Conservation (phyloP, 345 rosid species). For the Trapa incisa region DNA sequence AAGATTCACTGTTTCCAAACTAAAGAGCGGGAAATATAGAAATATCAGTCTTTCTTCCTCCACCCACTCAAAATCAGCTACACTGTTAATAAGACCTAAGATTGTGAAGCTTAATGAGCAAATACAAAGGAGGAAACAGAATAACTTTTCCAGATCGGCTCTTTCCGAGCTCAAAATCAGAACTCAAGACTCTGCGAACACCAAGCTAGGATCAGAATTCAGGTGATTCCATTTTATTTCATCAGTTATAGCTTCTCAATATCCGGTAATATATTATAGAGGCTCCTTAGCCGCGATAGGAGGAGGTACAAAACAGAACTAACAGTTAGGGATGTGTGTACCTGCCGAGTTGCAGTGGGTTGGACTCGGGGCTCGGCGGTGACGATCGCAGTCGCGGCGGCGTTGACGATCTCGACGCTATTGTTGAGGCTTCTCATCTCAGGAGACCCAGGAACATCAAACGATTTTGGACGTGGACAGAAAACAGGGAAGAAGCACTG, state of each 20-base stretch:
- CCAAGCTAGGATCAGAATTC: not conserved
- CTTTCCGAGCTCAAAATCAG: conserved; percentile 2
- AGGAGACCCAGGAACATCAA: conserved; percentile 9
- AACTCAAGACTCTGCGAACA: not conserved
- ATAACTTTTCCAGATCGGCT: conserved; percentile 4
- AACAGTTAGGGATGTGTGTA: not conserved
- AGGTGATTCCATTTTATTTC: not conserved
- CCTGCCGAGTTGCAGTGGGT: conserved; percentile 54
- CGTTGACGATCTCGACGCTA: conserved; percentile 79
- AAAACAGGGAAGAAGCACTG: not conserved
- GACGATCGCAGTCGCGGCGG: conserved; percentile 92
- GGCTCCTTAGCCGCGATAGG: not conserved
- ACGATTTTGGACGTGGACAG: not conserved
- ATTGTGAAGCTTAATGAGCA: not conserved
- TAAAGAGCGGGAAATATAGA: not conserved
- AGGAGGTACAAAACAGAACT: not conserved
- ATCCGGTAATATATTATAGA: not conserved
- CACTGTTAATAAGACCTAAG: not conserved
- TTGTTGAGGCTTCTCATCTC: conserved; percentile 38
- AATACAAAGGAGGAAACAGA: not conserved
- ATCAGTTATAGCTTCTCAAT: not conserved
- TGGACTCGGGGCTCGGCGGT: conserved; percentile 75
- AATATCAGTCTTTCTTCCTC: not conserved
- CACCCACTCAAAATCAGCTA: not conserved
- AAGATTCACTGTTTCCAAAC: not conserved